Base-by-base conservation (phyloP, 805 yeast genomes). In the Tetrapisispora arboricola region DNA sequence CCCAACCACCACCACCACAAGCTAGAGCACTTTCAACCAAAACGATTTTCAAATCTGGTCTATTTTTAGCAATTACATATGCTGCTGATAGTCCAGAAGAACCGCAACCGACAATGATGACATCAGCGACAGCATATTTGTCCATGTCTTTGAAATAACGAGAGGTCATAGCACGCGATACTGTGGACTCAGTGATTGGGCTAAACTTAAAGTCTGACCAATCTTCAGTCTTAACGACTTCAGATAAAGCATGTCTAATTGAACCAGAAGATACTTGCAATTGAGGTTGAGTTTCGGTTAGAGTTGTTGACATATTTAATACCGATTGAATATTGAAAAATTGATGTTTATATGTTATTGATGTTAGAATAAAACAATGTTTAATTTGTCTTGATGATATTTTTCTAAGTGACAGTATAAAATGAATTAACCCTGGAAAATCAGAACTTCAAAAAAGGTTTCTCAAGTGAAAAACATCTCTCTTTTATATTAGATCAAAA, bases 1-100 rank as follows among this genome's bases (percentile, higher is more conserved):
- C 66, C 79, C 83, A 80, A 44, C 82, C 76, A 22, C 90, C 90
- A 47, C 88, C 90, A 43, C 88, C 88, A 41, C 83, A 81, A 26
- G 83, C 71, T n/a, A 80, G 84, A 47, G 73, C 71, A 27, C 84
- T 79, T 64, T 81, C 90, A 43, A 81, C 71, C 47, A 79, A 76
- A 45, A 85, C 84, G 48, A 81, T 74, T 58, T 77, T 80, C 51
- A 81, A 66, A 49, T 81, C 86, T 13, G 90, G 88, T 58, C 88
- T 73, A 54, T 79, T 75, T 58, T 72, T 77, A 38, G 83, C 86
- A 50, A 81, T 67, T 29, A 72, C 75, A 56, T 75, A 81, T n/a
- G 87, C 88, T 22, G 86, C 83, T 41, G 82, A 73, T 44, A 81
- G 67, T 33, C 88, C 88, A 32, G 84, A 77, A 20, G 84, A 78